Percentiles rank a stretch among this genome's conserved stretches.
phyloP scores from a whole-genome alignment of 768 basidiomycete genomes.

The Hericium coralloides region DNA sequence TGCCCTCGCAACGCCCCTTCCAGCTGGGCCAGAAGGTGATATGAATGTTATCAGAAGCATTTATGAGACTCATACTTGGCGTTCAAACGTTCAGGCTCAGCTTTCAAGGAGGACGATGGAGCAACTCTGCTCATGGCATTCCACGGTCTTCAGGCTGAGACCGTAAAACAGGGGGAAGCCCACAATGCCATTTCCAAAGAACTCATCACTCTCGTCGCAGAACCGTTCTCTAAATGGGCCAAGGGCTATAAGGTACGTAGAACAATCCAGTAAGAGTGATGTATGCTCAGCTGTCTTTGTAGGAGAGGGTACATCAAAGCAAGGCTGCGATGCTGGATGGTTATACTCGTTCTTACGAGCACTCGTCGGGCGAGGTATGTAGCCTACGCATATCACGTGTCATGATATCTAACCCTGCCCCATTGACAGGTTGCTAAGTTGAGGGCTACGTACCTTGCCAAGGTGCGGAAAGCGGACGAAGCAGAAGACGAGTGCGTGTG shows the following conservation, averaged over 20 bases:
- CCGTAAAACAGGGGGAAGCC: slow-evolving; percentile 58
- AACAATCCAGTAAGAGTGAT: background rate
- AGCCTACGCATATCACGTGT: background rate
- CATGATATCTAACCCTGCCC: background rate
- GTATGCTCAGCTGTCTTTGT: background rate
- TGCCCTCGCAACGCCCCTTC: slow-evolving; percentile 43
- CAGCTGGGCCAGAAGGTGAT: slow-evolving; percentile 38
- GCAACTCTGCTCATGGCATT: slow-evolving; percentile 76
- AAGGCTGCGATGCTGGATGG: slow-evolving; percentile 15
- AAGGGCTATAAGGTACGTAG: slow-evolving; percentile 52
- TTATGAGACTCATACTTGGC: background rate
- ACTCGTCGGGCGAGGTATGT: slow-evolving; percentile 53
- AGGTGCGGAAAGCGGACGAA: slow-evolving; percentile 81
- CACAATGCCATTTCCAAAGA: slow-evolving; percentile 70
- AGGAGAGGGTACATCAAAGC: slow-evolving; percentile 8
- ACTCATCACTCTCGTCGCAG: slow-evolving; percentile 63
- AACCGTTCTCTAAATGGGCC: slow-evolving; percentile 80
- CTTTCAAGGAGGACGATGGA: slow-evolving; percentile 75
- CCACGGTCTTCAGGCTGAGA: slow-evolving; percentile 71
- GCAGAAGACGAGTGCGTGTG: slow-evolving; percentile 83
- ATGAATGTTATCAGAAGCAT: slow-evolving; percentile 26
- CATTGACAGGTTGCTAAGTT: slow-evolving; percentile 42
- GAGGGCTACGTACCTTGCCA: slow-evolving; percentile 68
- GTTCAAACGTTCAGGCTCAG: slow-evolving; percentile 33
- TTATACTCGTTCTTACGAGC: slow-evolving; percentile 54